A percentile compares a stretch with the other conserved stretches of the same genome.
Conservation (phyloP, 257 asterid species). For the Jacaranda mimosifolia region DNA sequence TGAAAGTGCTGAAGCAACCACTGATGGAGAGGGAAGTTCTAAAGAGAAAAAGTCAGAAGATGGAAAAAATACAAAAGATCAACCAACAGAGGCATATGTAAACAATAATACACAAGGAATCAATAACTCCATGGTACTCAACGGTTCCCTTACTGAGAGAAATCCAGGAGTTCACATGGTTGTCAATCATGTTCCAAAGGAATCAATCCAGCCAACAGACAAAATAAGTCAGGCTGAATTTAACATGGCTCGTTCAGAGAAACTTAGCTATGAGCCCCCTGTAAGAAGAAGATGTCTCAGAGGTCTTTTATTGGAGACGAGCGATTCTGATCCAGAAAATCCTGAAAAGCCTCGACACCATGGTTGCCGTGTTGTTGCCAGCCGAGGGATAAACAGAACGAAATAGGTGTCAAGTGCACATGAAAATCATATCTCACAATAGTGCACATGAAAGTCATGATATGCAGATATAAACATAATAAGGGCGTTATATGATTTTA, state of each 20-base stretch:
- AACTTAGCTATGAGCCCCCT: conserved; percentile 61
- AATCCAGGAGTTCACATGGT: conserved; percentile 79
- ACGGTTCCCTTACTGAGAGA: conserved; percentile 62
- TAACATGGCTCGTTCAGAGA: conserved; percentile 50
- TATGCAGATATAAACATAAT: conserved; percentile 28
- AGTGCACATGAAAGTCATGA: conserved; percentile 14
- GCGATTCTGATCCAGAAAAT: conserved; percentile 72
- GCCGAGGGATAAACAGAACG: conserved; percentile 41
- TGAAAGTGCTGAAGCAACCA: conserved; percentile 52
- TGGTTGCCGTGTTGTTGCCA: conserved; percentile 75
- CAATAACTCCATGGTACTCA: conserved; percentile 78
- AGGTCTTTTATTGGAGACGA: conserved; percentile 75
- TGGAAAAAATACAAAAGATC: conserved; percentile 45
- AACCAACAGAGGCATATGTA: conserved; percentile 55
- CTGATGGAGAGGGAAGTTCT: conserved; percentile 56
- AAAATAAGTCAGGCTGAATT: conserved; percentile 46
- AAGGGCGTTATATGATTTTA: conserved; percentile 13
- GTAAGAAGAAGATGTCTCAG: conserved; percentile 82
- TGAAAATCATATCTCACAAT: conserved; percentile 6
- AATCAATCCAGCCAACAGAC: conserved; percentile 40
- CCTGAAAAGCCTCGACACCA: conserved; percentile 71
- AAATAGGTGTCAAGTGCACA: conserved; percentile 43
- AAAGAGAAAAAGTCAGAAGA: conserved; percentile 39
- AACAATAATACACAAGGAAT: conserved; percentile 84
- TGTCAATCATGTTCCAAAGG: conserved; percentile 42